A percentile compares a stretch with the other conserved stretches of the same genome.
These are phyloP conservation scores for Larix kaempferi DNA, from an alignment of 75 land plant species.

Conservation along the genomic window DNA sequence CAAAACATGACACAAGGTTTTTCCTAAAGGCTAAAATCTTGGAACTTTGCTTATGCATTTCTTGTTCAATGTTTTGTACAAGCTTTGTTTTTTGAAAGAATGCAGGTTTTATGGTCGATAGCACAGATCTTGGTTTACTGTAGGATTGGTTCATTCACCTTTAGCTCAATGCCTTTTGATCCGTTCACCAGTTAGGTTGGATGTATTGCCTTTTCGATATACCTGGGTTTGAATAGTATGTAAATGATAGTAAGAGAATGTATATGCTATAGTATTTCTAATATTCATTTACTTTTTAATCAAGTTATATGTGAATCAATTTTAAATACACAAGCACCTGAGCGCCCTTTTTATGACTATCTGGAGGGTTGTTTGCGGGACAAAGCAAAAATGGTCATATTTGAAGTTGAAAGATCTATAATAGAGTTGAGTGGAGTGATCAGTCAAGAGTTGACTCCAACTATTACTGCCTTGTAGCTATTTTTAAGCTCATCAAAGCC, in stretches of 20 bases:
- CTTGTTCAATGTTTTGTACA: not conserved
- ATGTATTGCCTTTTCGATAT: not conserved
- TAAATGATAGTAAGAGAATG: not conserved
- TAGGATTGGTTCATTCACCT: constrained; percentile 65
- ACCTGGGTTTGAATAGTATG: not conserved
- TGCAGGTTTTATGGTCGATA: not conserved
- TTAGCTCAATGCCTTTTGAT: constrained; percentile 94
- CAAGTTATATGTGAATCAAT: constrained; percentile 89
- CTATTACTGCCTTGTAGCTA: constrained; percentile 88
- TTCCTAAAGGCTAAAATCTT: not conserved
- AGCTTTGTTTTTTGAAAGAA: not conserved
- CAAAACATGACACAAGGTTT: not conserved
- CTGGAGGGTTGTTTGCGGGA: constrained; percentile 89
- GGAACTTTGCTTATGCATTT: not conserved
- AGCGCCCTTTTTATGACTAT: constrained; percentile 91
- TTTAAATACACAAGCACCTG: constrained; percentile 70
- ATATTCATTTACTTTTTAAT: not conserved
- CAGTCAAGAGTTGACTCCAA: constrained; percentile 82
- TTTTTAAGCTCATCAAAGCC: constrained; percentile 96
- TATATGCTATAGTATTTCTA: not conserved
- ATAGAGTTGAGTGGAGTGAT: constrained; percentile 89
- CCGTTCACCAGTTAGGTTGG: constrained; percentile 85
- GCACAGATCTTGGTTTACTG: too few species aligned
- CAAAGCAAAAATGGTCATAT: constrained; percentile 93
- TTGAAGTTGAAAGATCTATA: constrained; percentile 94